Percentiles rank a stretch among this genome's conserved stretches.
Evolutionary conservation across 2,329 filamentous ascomycete genomes (phyloP).

Genomic region (Cadophora luteo-olivacea): DNA sequence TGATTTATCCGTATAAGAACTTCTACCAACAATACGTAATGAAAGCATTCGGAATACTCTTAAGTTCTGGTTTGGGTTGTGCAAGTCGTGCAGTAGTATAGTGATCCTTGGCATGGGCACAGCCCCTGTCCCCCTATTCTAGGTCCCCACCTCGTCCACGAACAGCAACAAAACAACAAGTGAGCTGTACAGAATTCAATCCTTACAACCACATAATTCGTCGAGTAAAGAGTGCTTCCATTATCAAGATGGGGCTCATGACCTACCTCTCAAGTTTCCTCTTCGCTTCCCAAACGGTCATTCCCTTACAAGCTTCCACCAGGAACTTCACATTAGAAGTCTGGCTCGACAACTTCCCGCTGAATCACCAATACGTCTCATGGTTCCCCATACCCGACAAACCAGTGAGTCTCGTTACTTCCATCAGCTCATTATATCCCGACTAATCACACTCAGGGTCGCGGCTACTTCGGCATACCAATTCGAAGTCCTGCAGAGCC

Average conservation of each 20-base stretch:
- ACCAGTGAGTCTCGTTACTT: not conserved
- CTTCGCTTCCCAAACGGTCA: not conserved
- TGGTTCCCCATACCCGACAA: conserved; percentile 11
- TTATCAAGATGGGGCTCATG: conserved; percentile 9
- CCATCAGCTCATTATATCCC: not conserved
- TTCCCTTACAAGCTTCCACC: not conserved
- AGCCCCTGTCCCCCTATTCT: not conserved
- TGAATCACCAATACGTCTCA: conserved; percentile 17
- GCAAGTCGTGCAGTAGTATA: not conserved
- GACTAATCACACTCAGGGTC: not conserved
- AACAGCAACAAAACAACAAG: not conserved
- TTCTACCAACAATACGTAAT: not conserved
- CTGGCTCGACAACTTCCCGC: conserved; percentile 17
- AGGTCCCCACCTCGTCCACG: not conserved
- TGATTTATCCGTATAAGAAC: not conserved
- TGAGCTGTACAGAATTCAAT: not conserved
- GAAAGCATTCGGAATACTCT: not conserved
- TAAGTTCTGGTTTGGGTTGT: not conserved
- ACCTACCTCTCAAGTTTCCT: conserved; percentile 8
- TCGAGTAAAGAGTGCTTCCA: not conserved
- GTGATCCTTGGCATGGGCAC: conserved; percentile 9
- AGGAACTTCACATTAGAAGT: conserved; percentile 17
- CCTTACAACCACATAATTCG: too few relatives aligned
- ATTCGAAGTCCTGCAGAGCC: conserved; percentile 4
- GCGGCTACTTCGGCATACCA: conserved; percentile 16